Base-by-base conservation (phyloP, 2,329 filamentous ascomycete species). In the Microcyclosporella mali region DNA sequence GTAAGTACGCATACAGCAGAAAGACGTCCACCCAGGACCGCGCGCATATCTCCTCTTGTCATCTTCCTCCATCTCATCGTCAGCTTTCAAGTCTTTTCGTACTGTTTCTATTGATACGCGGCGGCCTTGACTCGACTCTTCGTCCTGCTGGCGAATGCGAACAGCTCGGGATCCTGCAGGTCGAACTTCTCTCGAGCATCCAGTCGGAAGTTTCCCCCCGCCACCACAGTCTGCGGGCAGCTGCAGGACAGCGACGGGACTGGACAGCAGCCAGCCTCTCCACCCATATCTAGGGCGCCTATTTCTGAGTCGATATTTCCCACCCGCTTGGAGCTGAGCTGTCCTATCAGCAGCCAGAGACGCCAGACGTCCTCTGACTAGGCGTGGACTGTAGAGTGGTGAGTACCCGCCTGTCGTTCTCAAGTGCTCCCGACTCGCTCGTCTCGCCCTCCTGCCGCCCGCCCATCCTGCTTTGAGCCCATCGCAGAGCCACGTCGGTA, bases 301-400 rank as follows among this genome's bases (percentile, higher is more conserved):
- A 51, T 51, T 51, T 47, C 42, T 42, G 46, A n/a, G 45, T 34
- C 16, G 31, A 38, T 33, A 47, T 27, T 45, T 36, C 37, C 45
- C 37, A 32, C 37, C 42, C 42, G 40, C 40, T 17, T 33, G 29
- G 44, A 47, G 36, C 30, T 43, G 39, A 16, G 47, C 50, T 52
- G 50, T 52, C 50, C 50, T 36, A 46, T 38, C 33, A 42, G 41
- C 42, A 33, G 29, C 31, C 42, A 41, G 35, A 44, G 16, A 17
- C 18, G 11, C 17, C 31, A 43, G 16, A 35, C 19, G 16, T 27
- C 41, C 19, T 30, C 41, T 32, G n/a, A 14, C 31, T 14, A 17
- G 33, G 18, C 14, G 36, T 35, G 35, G 15, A 40, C 48, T 36
- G 39, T 46, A 40, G 37, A 39, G 25, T 46, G 43, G 50, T 53